Percentiles rank a stretch among this genome's conserved stretches.
Conservation (phyloP, 495 filamentous ascomycete species). For the Hyphodiscus hymeniophilus region DNA sequence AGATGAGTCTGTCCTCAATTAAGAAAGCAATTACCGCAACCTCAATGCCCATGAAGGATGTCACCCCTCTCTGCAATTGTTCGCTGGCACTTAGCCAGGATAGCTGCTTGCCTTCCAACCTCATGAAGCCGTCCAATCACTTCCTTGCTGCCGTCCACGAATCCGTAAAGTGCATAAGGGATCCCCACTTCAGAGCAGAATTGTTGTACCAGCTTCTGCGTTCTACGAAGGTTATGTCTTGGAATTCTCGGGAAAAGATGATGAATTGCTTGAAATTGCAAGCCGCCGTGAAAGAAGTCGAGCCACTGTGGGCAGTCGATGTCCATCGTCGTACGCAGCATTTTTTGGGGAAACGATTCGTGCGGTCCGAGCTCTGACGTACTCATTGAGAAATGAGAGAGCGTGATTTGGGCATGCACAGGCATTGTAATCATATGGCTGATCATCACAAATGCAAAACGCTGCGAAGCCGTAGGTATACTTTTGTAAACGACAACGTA, state of each 20-base stretch:
- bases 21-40: not conserved
- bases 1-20: no score
- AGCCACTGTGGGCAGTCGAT: slow-evolving; percentile 93
- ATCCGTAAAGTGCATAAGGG: slow-evolving; percentile 90
- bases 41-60: slow-evolving; percentile 29
- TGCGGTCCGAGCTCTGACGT: slow-evolving; percentile 79
- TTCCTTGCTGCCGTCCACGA: slow-evolving; percentile 84
- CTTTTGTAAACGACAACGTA: slow-evolving; percentile 73
- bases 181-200: slow-evolving; percentile 90
- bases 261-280: slow-evolving; percentile 96
- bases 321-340: slow-evolving; percentile 97
- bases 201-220: slow-evolving; percentile 75
- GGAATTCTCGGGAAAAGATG: slow-evolving; percentile 94
- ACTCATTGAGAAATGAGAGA: slow-evolving; percentile 96
- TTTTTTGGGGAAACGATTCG: slow-evolving; percentile 92
- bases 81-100: slow-evolving; percentile 80
- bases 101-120: slow-evolving; percentile 76
- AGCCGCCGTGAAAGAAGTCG: slow-evolving; percentile 91
- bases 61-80: slow-evolving; percentile 33
- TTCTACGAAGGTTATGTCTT: slow-evolving; percentile 78
- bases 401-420: slow-evolving; percentile 90
- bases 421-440: slow-evolving; percentile 83
- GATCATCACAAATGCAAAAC: slow-evolving; percentile 71
- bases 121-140: slow-evolving; percentile 81
- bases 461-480: slow-evolving; percentile 61